Base-by-base conservation (phyloP, 345 rosid genomes). In the Citrus trifoliata region DNA sequence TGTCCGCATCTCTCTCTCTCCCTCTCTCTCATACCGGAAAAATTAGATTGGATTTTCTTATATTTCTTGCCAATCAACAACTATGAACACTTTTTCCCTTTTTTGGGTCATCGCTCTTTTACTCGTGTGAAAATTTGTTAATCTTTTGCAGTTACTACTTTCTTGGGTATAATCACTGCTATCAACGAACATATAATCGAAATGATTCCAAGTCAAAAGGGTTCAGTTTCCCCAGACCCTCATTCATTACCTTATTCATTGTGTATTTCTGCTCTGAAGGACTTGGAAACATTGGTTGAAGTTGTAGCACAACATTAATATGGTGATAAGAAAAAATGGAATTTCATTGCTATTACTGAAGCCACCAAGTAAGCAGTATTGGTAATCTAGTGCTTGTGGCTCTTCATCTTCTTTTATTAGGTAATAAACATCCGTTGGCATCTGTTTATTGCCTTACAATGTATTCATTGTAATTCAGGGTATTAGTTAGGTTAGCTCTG, bases 231-330 rank as follows among this genome's bases (percentile, higher is more conserved):
- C 33, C 60, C 79, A 19, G 86, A 85, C 73, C 81, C 87, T 79
- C 77, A 82, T 76, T 78, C 89, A 40, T 89, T 93, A 77, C 94
- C 98, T 59, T 93, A 91, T 79, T 80, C 93, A 0, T 74, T 95
- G 72, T 92, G 88, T 87, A 88, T 93, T 81, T 90, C 96, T 83
- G 87, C 91, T 7, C 80, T 92, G 10, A 93, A 91, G 85, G 97
- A 95, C 82, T 82, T 93, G 89, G 97, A 93, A 82, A 93, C 96
- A 21, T 83, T 93, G 81, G 90, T 95, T 83, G 98, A 93, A 87
- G 98, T 95, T 14, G 88, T 88, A 2, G 98, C 97, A 32, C 90
- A 93, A 85, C 91, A 93, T 35, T 91, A 91, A 62, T 93, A 81
- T 75, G 97, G 98, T 24, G 82, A 85, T 48, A 91, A 88, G 67